Conservation (phyloP, 805 yeast species). For the Wickerhamomyces bovis region DNA sequence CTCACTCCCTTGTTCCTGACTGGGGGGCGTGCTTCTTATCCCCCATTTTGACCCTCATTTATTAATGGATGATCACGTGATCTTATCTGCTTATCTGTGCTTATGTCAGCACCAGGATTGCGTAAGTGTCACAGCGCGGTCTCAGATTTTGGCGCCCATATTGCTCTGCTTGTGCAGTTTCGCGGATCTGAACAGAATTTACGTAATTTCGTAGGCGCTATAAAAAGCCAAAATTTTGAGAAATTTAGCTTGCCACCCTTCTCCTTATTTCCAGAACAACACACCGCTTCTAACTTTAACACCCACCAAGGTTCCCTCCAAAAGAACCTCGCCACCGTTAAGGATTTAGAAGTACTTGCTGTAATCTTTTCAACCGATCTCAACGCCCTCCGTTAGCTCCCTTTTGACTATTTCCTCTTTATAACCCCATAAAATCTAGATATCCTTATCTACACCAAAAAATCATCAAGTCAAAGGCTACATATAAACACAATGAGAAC, state of each 20-base stretch:
- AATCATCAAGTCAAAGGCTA: neutral
- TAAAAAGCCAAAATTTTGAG: neutral
- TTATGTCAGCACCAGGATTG: neutral
- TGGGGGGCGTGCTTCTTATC: neutral
- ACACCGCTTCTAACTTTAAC: neutral
- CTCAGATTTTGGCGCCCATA: neutral
- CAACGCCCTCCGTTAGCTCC: neutral
- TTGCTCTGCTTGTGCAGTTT: neutral
- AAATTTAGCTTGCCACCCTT: neutral
- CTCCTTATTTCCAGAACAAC: neutral
- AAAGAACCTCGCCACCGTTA: neutral
- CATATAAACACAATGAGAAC: constrained; percentile 18
- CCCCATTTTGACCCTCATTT: neutral
- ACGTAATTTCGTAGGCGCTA: neutral
- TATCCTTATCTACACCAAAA: neutral
- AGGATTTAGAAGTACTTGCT: neutral
- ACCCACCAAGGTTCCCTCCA: neutral
- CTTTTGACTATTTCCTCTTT: neutral
- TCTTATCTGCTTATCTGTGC: constrained; percentile 1
- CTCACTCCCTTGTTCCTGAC: neutral
- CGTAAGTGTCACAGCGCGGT: neutral
- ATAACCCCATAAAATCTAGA: neutral
- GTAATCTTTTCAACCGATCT: neutral
- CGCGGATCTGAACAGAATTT: neutral
- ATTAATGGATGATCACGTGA: neutral